These are phyloP conservation scores for Tetrapyrgos nigripes DNA, from an alignment of 1,284 basidiomycete genomes.

Conservation along the genomic window DNA sequence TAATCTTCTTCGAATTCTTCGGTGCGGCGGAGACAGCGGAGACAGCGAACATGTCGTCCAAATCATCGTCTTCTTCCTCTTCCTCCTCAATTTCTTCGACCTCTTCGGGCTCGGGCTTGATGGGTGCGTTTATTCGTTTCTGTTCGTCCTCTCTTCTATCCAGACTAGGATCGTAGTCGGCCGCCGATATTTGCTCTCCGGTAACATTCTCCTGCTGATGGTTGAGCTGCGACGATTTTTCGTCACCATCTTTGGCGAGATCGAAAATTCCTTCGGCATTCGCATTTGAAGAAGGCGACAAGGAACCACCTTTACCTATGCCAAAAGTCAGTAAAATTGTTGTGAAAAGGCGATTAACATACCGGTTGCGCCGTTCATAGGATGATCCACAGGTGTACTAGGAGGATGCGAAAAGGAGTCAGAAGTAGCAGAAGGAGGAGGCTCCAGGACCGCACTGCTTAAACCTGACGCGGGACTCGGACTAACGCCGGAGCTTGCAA, in stretches of 20 bases:
- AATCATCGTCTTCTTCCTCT: conserved; percentile 65
- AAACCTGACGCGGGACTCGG: conserved; percentile 46
- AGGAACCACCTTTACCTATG: conserved; percentile 55
- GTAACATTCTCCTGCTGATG: conserved; percentile 48
- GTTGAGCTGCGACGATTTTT: conserved; percentile 48
- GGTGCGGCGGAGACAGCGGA: conserved; percentile 73
- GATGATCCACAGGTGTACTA: conserved; percentile 33
- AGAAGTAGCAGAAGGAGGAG: conserved; percentile 65
- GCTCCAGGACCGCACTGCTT: conserved; percentile 72
- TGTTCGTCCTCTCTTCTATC: conserved; percentile 86
- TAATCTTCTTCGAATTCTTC: conserved; percentile 64
- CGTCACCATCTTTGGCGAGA: conserved; percentile 65
- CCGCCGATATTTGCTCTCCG: conserved; percentile 82
- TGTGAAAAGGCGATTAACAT: conserved; percentile 5
- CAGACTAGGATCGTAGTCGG: conserved; percentile 91
- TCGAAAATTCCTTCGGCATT: conserved; percentile 51
- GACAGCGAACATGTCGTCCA: conserved; percentile 90
- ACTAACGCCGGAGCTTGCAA: conserved; percentile 52
- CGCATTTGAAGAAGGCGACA: conserved; percentile 61
- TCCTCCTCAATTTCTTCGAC: conserved; percentile 57
- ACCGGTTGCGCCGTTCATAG: conserved; percentile 40
- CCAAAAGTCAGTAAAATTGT: background rate
- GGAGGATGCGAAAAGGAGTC: conserved; percentile 62
- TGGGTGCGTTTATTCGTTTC: conserved; percentile 56
- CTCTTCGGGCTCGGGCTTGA: conserved; percentile 25